A percentile compares a stretch with the other conserved stretches of the same genome.
These are phyloP conservation scores for Candida multigemmis DNA, from an alignment of 805 yeast genomes.

Conservation along the genomic window DNA sequence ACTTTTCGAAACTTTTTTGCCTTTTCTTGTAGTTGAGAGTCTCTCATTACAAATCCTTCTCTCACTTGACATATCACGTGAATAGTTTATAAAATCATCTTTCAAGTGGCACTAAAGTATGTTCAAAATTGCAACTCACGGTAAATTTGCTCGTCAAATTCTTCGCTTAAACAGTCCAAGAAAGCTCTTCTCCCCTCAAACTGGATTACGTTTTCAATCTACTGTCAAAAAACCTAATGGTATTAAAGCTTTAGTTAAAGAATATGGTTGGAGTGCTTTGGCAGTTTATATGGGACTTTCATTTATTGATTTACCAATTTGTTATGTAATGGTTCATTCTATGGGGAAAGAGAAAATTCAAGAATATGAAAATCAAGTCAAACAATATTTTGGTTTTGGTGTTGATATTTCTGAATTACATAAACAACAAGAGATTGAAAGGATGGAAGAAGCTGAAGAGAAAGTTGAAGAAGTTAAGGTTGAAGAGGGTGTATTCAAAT, in stretches of 20 bases:
- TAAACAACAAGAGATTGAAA: conserved; percentile 23
- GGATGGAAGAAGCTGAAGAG: conserved; percentile 15
- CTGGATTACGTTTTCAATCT: conserved; percentile 13
- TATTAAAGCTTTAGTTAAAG: conserved; percentile 59
- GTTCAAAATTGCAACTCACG: too few species aligned
- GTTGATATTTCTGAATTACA: conserved; percentile 34
- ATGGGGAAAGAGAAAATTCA: conserved; percentile 78
- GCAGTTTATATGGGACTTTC: conserved; percentile 76
- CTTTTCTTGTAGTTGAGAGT: too few species aligned
- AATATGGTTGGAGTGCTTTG: conserved; percentile 87
- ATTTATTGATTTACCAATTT: conserved; percentile 71
- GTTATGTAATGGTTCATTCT: conserved; percentile 76
- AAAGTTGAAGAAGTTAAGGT: conserved; percentile 12
- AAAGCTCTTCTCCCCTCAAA: too few species aligned
- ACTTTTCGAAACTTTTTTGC: too few species aligned
- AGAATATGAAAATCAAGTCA: conserved; percentile 51
- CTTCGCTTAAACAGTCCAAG: too few species aligned
- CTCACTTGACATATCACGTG: too few species aligned
- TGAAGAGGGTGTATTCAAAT: conserved; percentile 2
- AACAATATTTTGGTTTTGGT: conserved; percentile 57
- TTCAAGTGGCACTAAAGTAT: too few species aligned
- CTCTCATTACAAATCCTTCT: too few species aligned
- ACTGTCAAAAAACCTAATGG: conserved; percentile 30
- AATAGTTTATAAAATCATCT: too few species aligned
- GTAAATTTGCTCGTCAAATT: too few species aligned